These are phyloP conservation scores for Erysiphe neolycopersici DNA, from an alignment of 2,329 filamentous ascomycete species.

Conservation along the genomic window DNA sequence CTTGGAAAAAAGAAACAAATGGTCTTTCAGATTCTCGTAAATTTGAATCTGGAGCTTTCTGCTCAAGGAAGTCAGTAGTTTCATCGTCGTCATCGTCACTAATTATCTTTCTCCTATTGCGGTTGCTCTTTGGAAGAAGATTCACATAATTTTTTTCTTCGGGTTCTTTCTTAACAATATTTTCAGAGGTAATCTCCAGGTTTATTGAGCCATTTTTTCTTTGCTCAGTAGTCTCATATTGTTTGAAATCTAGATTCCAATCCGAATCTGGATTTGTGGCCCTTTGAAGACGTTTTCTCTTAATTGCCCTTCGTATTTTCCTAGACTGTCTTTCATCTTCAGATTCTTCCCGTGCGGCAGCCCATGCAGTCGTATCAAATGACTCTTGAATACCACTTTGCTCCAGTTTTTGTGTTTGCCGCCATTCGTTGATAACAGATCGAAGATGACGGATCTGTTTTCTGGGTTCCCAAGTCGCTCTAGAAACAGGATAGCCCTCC, in stretches of 20 bases:
- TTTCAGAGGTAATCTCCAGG: conserved; percentile 3
- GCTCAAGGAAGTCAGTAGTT: background rate
- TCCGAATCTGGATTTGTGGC: background rate
- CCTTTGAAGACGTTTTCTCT: conserved; percentile 5
- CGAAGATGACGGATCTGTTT: conserved; percentile 14
- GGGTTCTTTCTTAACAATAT: conserved; percentile 4
- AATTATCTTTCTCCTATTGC: background rate
- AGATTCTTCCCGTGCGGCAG: background rate
- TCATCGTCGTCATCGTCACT: background rate
- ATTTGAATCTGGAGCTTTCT: background rate
- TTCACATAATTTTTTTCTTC: conserved; percentile 5
- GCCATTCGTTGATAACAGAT: conserved; percentile 4
- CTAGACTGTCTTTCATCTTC: background rate
- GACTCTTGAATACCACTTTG: background rate
- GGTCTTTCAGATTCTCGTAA: background rate
- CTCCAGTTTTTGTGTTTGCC: background rate
- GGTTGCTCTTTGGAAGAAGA: background rate
- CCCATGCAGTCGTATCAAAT: conserved; percentile 1
- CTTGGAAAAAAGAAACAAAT: background rate
- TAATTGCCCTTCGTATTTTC: conserved; percentile 4
- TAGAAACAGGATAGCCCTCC: conserved; percentile 28
- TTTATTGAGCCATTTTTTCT: conserved; percentile 6
- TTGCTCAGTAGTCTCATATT: conserved; percentile 2
- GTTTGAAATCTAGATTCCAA: background rate
- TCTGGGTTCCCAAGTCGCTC: conserved; percentile 26